Base-by-base conservation (phyloP, 2,329 filamentous ascomycete species). In the Cordyceps javanica region DNA sequence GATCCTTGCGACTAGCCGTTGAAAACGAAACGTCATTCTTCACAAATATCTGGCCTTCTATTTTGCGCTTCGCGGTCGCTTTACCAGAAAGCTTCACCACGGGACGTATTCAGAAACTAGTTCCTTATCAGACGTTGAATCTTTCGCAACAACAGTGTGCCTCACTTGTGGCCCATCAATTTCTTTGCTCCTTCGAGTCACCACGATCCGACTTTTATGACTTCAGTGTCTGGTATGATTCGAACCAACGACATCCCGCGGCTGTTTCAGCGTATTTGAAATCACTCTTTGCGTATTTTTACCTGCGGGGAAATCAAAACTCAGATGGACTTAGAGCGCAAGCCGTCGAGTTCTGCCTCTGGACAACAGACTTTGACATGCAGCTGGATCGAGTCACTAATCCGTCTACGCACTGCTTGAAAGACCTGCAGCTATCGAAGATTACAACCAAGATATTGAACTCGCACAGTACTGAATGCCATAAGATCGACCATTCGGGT, bases 171-270 rank as follows among this genome's bases (percentile, higher is more conserved):
- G 59, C 59, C 3, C 67, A 72, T 16, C 69, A 72, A 52, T 72
- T 71, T 25, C 50, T 72, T 4, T 68, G 69, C 39, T 66, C 62
- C 1, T 28, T 67, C 6, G 34, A 36, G 58, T 58, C n/a, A 2
- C 64, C 54, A 64, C 67, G 57, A 38, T 59, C 64, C 6, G 68
- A 67, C 0, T 69, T 65, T 32, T 68, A 68, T 36, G 68, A 71
- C 59, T 67, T 72, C 49, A 61, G 69, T 5, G 64, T 71, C 32
- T 73, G 70, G 70, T 72, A 68, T 45, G 57, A 57, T 21, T 69
- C 65, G 0, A 64, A 62, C 32, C 69, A 73, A 49, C 61, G 68
- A 25, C 69, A 72, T 23, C 63, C 62, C 3, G 30, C 49, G 8
- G 70, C 71, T 0, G 65, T 61, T 1, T 61, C 60, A 16, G 67